Evolutionary conservation across 306 rosid genomes (phyloP), one percentile per base, ranked within the genome.

Genomic region (Benincasa hispida): DNA sequence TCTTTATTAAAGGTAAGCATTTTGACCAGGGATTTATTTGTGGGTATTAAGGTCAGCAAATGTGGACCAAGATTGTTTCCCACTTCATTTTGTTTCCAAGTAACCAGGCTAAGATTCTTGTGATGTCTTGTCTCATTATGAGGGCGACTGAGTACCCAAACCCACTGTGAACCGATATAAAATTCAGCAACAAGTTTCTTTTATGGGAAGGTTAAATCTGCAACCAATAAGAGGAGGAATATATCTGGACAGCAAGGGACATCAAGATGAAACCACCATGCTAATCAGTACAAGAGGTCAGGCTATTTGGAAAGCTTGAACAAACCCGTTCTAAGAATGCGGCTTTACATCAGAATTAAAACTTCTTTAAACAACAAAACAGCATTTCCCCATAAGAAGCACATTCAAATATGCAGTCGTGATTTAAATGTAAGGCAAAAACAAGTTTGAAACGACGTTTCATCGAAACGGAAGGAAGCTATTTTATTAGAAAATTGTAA

Each of bases 51-150:
- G 81, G 84, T 70, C 77, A 68, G 83, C 91, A 85, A 70, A 86
- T 83, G 83, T 87, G 87, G 83, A 83, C 85, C 79, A 84, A 79
- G 86, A 72, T 73, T 88, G 97, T 87, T 86, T 77, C 89, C 96
- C 98, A 91, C 91, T 77, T 83, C 19, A 70, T 65, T 77, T 74
- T 85, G 83, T 78, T 76, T 77, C 79, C 83, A 86, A 79, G 75
- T 72, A 78, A 72, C 73, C 27, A 53, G 82, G 56, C 80, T 55
- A 58, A 35, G 78, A 86, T 57, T 79, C 87, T 68, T 81, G 65
- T 60, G 82, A 76, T 77, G 80, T 84, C 88, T 79, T 82, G 69
- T 83, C 81, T 87, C 81, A 81, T 81, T 53, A 78, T 50, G 83
- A 81, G 76, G 78, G 81, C 74, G 79, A 84, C 80, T 25, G 56